Evolutionary conservation across 2,329 filamentous ascomycete species (phyloP).

Genomic region (Trichoderma hamatum): DNA sequence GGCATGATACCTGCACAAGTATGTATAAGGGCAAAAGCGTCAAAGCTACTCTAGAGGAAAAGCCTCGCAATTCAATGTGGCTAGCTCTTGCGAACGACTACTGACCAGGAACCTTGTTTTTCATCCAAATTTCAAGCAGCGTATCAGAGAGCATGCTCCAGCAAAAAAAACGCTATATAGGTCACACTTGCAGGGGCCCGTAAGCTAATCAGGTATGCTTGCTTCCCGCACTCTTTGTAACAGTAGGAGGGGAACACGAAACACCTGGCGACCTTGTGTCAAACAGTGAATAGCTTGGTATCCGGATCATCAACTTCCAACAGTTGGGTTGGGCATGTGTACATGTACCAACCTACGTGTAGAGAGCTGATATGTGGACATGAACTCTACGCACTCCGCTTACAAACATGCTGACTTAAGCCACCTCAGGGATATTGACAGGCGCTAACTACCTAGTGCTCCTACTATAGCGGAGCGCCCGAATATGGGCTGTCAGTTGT

Average conservation of each 20-base stretch:
- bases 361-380: not conserved
- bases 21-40: no score
- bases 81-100: not conserved
- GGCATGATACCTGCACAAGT: no score
- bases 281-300: no score
- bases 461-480: not conserved
- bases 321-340: not conserved
- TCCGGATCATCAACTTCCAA: not conserved
- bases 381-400: not conserved
- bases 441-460: not conserved
- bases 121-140: not conserved
- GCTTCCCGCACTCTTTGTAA: not conserved
- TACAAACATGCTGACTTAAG: not conserved
- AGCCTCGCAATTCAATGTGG: no score
- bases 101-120: not conserved
- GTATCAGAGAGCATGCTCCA: not conserved
- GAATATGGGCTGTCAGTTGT: not conserved
- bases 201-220: not conserved
- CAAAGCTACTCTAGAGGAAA: not conserved
- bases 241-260: not conserved
- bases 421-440: not conserved
- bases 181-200: not conserved
- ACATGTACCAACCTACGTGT: not conserved
- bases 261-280: no score
- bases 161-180: not conserved